Evolutionary conservation across 805 yeast genomes (phyloP).

Genomic region (Ogataea haglerorum): DNA sequence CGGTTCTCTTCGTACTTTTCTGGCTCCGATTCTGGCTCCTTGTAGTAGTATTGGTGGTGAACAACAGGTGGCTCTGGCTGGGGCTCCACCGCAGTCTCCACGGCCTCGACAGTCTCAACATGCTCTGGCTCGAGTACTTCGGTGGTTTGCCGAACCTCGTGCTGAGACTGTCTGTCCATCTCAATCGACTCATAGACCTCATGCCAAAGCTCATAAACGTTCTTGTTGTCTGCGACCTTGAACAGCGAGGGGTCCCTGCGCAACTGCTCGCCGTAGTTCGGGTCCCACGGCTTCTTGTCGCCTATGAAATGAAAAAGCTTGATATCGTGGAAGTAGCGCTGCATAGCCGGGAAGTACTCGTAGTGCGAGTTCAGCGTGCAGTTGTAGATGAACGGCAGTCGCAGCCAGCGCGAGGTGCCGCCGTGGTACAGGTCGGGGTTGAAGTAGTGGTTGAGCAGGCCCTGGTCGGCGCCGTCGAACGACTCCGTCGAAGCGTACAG

Average conservation of each 20-base stretch:
- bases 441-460: constrained; percentile 76
- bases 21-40: constrained; percentile 26
- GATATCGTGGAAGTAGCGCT: constrained; percentile 32
- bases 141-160: constrained; percentile 21
- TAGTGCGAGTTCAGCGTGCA: constrained; percentile 54
- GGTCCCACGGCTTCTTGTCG: constrained; percentile 44
- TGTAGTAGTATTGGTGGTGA: constrained; percentile 20
- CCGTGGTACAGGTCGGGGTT: constrained; percentile 27
- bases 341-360: constrained; percentile 35
- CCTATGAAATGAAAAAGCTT: constrained; percentile 70
- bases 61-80: constrained; percentile 1
- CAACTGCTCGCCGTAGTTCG: constrained; percentile 1
- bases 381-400: constrained; percentile 77
- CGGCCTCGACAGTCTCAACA: not conserved
- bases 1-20: constrained; percentile 18
- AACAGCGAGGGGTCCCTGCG: constrained; percentile 9
- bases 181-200: constrained; percentile 19
- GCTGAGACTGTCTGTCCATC: constrained; percentile 15
- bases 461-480: constrained; percentile 94
- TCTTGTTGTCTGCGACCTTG: constrained; percentile 16
- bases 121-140: constrained; percentile 22
- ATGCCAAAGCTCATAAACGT: constrained; percentile 33
- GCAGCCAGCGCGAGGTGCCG: constrained; percentile 47
- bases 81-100: not conserved
- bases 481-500: constrained; percentile 29